Evolutionary conservation across 257 asterid genomes (phyloP).

Genomic region (Solanum bukasovii): DNA sequence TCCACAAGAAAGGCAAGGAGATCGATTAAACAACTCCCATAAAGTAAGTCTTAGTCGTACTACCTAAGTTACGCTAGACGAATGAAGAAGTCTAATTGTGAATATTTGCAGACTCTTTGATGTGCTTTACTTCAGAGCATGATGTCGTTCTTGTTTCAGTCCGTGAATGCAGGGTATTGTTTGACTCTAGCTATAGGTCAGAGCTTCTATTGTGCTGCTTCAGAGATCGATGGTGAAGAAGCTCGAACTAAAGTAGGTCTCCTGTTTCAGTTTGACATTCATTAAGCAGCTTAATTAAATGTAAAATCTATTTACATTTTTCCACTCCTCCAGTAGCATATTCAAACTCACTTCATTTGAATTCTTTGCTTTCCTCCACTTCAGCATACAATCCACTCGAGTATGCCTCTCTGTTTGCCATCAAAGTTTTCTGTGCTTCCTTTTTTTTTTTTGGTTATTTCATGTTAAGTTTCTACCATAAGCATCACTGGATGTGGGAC

Average conservation of each 20-base stretch:
- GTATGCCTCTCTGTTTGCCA: background rate
- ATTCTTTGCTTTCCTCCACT: background rate
- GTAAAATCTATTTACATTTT: background rate
- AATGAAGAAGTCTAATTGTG: background rate
- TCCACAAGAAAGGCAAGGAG: background rate
- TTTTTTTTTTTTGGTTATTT: background rate
- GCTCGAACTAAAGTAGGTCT: background rate
- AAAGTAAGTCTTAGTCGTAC: background rate
- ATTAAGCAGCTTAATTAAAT: background rate
- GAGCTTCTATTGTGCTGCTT: background rate
- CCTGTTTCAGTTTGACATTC: background rate
- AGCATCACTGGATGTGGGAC: background rate
- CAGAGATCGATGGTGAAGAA: background rate
- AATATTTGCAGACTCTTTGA: background rate
- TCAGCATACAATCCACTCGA: background rate
- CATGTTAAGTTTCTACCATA: background rate
- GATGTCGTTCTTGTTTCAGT: background rate
- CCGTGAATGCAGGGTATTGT: background rate
- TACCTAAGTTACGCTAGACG: background rate
- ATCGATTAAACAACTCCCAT: background rate
- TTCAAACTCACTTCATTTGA: background rate
- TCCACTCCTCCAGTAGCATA: background rate
- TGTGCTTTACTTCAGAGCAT: background rate
- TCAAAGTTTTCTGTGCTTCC: background rate
- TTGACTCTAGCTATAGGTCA: background rate